A percentile compares a stretch with the other conserved stretches of the same genome.
Evolutionary conservation across 768 basidiomycete species (phyloP).

Genomic region (Sistotremastrum niveocremeum): DNA sequence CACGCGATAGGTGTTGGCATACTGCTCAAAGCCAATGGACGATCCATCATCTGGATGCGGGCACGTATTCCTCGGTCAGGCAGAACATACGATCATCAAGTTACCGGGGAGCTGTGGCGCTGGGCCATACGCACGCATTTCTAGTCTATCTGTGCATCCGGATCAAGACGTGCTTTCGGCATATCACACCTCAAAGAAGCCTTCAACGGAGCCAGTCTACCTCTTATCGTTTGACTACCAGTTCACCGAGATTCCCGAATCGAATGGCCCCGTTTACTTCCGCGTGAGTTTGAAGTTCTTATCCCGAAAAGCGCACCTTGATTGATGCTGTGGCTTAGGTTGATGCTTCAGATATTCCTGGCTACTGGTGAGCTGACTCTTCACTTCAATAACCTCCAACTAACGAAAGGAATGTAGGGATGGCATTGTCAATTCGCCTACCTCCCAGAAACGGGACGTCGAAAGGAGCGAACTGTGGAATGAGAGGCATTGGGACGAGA

Average conservation of each 20-base stretch:
- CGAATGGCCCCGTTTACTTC: slow-evolving; percentile 1
- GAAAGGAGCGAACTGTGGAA: background rate
- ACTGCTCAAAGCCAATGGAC: slow-evolving; percentile 3
- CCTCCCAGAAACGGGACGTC: background rate
- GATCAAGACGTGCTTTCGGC: background rate
- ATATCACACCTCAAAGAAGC: background rate
- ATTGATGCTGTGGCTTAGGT: background rate
- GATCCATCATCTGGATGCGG: background rate
- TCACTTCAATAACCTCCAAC: too few species aligned
- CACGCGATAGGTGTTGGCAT: slow-evolving; percentile 1
- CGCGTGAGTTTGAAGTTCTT: background rate
- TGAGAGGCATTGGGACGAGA: background rate
- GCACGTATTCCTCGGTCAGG: slow-evolving; percentile 2
- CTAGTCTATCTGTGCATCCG: background rate
- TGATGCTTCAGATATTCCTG: background rate
- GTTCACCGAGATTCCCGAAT: slow-evolving; percentile 1
- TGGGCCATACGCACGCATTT: slow-evolving; percentile 1
- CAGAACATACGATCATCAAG: slow-evolving; percentile 3
- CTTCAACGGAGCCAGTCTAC: background rate
- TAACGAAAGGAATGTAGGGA: background rate
- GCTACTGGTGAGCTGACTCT: background rate
- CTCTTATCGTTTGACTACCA: slow-evolving; percentile 3
- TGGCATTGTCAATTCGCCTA: background rate
- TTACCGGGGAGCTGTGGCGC: slow-evolving; percentile 1
- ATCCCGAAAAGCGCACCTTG: too few species aligned